Percentiles rank a stretch among this genome's conserved stretches.
These are phyloP conservation scores for Sphaerosporella brunnea DNA, from an alignment of 495 filamentous ascomycete species.

Conservation along the genomic window DNA sequence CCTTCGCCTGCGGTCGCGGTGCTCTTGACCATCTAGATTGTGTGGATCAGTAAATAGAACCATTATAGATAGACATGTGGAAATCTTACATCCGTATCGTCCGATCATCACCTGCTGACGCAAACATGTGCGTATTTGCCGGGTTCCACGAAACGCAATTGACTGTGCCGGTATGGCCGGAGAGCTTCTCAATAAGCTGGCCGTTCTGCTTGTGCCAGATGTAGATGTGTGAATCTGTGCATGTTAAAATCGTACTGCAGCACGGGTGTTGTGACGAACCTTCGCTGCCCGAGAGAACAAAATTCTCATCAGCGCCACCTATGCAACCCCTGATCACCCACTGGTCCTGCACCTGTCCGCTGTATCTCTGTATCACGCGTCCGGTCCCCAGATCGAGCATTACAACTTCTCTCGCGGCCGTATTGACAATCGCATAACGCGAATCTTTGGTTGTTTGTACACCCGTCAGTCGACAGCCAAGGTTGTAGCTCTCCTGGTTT, in stretches of 20 bases:
- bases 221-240: constrained; percentile 49
- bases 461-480: neutral
- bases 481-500: neutral
- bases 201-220: constrained; percentile 84
- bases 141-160: constrained; percentile 93
- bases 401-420: constrained; percentile 53
- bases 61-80: neutral
- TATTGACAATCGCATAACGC: constrained; percentile 61
- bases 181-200: constrained; percentile 51
- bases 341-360: constrained; percentile 50
- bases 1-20: constrained; percentile 19
- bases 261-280: constrained; percentile 32
- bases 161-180: constrained; percentile 62
- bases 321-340: constrained; percentile 67
- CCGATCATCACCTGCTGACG: constrained; percentile 74
- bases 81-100: constrained; percentile 64
- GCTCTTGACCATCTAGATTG: constrained; percentile 24
- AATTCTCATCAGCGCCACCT: constrained; percentile 78
- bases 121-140: constrained; percentile 64
- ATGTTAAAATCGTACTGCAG: constrained; percentile 11
- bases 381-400: constrained; percentile 59
- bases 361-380: constrained; percentile 51
- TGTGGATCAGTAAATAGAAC: neutral
- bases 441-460: constrained; percentile 46
- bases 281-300: constrained; percentile 82